Evolutionary conservation across 2,329 filamentous ascomycete genomes (phyloP).

Genomic region (Moelleriella libera): DNA sequence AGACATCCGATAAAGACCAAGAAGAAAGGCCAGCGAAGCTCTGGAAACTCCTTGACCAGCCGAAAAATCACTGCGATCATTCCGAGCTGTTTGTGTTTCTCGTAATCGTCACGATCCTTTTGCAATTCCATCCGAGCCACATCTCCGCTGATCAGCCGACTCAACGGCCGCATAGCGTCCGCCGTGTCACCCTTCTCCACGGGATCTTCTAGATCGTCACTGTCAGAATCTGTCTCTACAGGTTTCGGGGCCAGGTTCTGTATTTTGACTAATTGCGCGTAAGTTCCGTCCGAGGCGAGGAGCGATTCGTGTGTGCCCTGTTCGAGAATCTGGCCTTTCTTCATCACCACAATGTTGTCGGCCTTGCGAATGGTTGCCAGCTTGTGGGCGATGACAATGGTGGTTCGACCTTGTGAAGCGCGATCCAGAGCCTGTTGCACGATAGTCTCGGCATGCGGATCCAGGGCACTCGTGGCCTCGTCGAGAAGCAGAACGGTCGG

Average conservation of each 20-base stretch:
- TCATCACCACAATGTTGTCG: constrained; percentile 52
- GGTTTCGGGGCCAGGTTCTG: background rate
- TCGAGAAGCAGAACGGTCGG: constrained; percentile 52
- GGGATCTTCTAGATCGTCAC: background rate
- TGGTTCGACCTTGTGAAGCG: constrained; percentile 42
- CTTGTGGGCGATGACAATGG: constrained; percentile 50
- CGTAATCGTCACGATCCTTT: constrained; percentile 22
- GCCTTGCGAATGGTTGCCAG: constrained; percentile 45
- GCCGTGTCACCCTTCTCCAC: constrained; percentile 2
- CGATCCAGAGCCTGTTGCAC: constrained; percentile 43
- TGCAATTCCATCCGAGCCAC: constrained; percentile 16
- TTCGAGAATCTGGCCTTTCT: constrained; percentile 44
- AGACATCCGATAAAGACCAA: constrained; percentile 16
- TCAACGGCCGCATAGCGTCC: constrained; percentile 15
- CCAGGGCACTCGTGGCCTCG: constrained; percentile 50
- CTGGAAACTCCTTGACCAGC: constrained; percentile 22
- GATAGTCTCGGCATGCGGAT: constrained; percentile 29
- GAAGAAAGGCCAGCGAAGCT: constrained; percentile 20
- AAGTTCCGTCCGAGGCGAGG: constrained; percentile 17
- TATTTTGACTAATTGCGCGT: constrained; percentile 1
- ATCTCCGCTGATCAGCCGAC: constrained; percentile 15
- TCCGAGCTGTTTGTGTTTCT: constrained; percentile 16
- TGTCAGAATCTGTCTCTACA: background rate
- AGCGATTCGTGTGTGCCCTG: constrained; percentile 46
- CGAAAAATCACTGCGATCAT: constrained; percentile 16